A percentile compares a stretch with the other conserved stretches of the same genome.
These are phyloP conservation scores for barley (Hordeum vulgare) DNA, from an alignment of 176 grass and related monocot species.

Conservation along the genomic window MorexV3_pseudomolecules_assembly NC_058522.1:488892685-488893184, in stretches of 20 bases:
- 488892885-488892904: not conserved
- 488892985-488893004: not conserved
- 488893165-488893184: no score
- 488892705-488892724: not conserved
- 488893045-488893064: not conserved
- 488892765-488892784: slow-evolving; percentile 19
- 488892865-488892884: not conserved
- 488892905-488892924: not conserved
- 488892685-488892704: not conserved
- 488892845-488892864: not conserved
- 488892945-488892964: not conserved
- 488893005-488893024: not conserved
- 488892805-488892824: not conserved
- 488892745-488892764: not conserved
- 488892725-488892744: not conserved
- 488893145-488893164: not conserved
- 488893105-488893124: not conserved
- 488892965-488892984: not conserved
- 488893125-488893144: not conserved
- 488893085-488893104: not conserved
- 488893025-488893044: not conserved
- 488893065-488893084: not conserved
- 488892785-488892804: no score
- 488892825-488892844: not conserved
- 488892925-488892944: not conserved